Conservation (phyloP, 2,329 filamentous ascomycete species). For the Arthrobotrys sphaeroides region DNA sequence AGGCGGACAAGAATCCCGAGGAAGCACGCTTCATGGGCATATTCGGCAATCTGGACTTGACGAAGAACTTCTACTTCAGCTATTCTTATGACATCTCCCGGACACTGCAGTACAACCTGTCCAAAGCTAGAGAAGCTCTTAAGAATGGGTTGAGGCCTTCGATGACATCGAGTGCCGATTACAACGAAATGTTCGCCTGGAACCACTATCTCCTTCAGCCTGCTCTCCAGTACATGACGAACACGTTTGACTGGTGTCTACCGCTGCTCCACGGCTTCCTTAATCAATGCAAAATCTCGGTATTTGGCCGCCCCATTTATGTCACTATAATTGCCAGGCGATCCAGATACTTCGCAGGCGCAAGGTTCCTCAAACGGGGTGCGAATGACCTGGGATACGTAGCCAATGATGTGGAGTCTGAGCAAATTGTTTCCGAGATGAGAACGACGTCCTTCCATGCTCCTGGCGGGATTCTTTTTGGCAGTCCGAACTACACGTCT, state of each 20-base stretch:
- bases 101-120: slow-evolving; percentile 91
- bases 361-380: slow-evolving; percentile 90
- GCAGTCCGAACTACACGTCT: slow-evolving; percentile 91
- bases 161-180: slow-evolving; percentile 68
- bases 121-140: slow-evolving; percentile 77
- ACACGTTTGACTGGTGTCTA: slow-evolving; percentile 93
- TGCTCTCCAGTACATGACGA: slow-evolving; percentile 74
- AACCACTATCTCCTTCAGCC: slow-evolving; percentile 88
- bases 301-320: slow-evolving; percentile 88
- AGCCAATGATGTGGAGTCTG: slow-evolving; percentile 97
- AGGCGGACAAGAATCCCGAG: slow-evolving; percentile 84
- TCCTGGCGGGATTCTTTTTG: slow-evolving; percentile 82
- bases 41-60: slow-evolving; percentile 88
- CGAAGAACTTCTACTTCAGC: slow-evolving; percentile 95
- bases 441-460: slow-evolving; percentile 95
- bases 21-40: slow-evolving; percentile 90
- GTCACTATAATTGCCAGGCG: slow-evolving; percentile 92
- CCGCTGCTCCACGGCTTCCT: slow-evolving; percentile 97
- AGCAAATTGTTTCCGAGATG: slow-evolving; percentile 96
- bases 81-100: slow-evolving; percentile 96
- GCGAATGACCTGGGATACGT: slow-evolving; percentile 76
- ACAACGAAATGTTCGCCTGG: slow-evolving; percentile 98
- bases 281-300: slow-evolving; percentile 82
- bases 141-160: slow-evolving; percentile 70
- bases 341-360: slow-evolving; percentile 92